Base-by-base conservation (phyloP, 1,139 yeast species). In the Yueomyces sp. region DNA sequence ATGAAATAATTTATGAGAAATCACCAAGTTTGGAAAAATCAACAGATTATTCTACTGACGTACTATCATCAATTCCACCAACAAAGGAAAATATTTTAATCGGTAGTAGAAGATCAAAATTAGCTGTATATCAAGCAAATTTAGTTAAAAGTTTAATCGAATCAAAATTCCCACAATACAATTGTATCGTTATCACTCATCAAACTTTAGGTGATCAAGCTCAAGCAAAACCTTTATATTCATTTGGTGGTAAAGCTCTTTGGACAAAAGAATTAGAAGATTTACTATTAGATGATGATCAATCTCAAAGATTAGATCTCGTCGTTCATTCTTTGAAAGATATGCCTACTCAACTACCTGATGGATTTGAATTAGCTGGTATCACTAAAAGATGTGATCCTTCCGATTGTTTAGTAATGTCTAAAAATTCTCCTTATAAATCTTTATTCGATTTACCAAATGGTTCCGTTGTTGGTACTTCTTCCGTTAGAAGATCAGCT, bases 201-300 rank as follows among this genome's bases (percentile, higher is more conserved):
- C 75, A 81, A 40, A 91, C 98, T 1, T 69, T 91, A 38, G 98
- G 97, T 28, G 98, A 91, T 66, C 81, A 84, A 59, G 80, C 82
- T 36, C 91, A 79, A 59, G 75, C 75, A 54, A 81, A 78, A 56
- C 96, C 98, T 4, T 70, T 91, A 44, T 93, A 91, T 62, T 76
- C 95, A 4, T 91, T 91, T 65, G 97, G 96, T 36, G 98, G 98
- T 29, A 91, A 91, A 61, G 78, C 96, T 0, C 65, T 91, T 38
- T 91, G 98, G 98, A 91, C 98, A 8, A 84, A 86, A 58, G 98
- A 91, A 62, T 70, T 91, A 48, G 98, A 91, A 63, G 81, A 78
- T 32, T 67, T 87, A 44, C 67, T 91, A 44, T 69, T 83, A 50
- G 73, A 67, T 38, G 76, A 70, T 51, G 84, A 85, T 44, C 68